phyloP scores from a whole-genome alignment of 1,284 basidiomycete species.

The Stygiomarasmius scandens region DNA sequence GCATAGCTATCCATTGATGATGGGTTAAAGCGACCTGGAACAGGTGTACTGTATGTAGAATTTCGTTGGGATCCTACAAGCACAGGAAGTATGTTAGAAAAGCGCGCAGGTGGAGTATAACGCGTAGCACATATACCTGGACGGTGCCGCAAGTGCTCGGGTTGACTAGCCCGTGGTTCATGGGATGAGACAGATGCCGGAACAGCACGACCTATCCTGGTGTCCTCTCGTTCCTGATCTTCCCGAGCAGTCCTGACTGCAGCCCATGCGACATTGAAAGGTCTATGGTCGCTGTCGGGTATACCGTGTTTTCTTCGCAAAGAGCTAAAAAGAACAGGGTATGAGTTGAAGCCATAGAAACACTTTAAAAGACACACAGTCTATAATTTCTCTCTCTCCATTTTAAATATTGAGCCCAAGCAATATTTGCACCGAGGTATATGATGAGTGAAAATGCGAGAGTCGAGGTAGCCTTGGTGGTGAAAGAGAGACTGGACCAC shows the following conservation, averaged over 20 bases:
- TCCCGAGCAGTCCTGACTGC: slow-evolving; percentile 58
- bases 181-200: slow-evolving; percentile 27
- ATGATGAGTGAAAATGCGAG: slow-evolving; percentile 35
- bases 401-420: slow-evolving; percentile 45
- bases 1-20: slow-evolving; percentile 7
- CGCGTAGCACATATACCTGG: slow-evolving; percentile 30
- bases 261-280: slow-evolving; percentile 83
- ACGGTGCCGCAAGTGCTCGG: slow-evolving; percentile 39
- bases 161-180: slow-evolving; percentile 30
- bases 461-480: slow-evolving; percentile 37
- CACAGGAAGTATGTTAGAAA: background rate
- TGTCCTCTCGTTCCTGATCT: slow-evolving; percentile 43
- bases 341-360: background rate
- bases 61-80: slow-evolving; percentile 7
- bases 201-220: slow-evolving; percentile 33
- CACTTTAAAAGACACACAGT: slow-evolving; percentile 47
- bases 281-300: slow-evolving; percentile 75
- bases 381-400: slow-evolving; percentile 62
- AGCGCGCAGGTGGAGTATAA: background rate
- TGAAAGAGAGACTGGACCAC: slow-evolving; percentile 38
- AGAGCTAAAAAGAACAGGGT: slow-evolving; percentile 30
- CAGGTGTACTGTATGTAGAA: slow-evolving; percentile 7
- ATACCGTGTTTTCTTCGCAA: slow-evolving; percentile 77
- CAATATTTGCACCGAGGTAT: slow-evolving; percentile 40
- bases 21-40: slow-evolving; percentile 5